Percentiles rank a stretch among this genome's conserved stretches.
phyloP scores from a whole-genome alignment of 2,329 filamentous ascomycete species.

The Amauroascus niger region DNA sequence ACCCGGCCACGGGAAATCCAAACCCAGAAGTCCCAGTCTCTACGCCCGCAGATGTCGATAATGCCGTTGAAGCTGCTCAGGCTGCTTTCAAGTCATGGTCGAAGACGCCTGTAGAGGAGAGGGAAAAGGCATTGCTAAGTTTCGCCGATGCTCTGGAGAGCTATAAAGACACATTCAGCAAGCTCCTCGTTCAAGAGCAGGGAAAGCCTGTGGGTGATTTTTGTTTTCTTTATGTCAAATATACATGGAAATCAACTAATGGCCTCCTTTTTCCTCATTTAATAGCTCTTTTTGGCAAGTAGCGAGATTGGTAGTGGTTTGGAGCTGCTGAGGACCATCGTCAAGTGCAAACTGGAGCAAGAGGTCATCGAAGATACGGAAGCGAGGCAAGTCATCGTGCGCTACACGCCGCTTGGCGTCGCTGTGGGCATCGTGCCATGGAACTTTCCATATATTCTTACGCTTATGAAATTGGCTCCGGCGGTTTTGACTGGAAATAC shows the following conservation, averaged over 20 bases:
- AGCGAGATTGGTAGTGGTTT: constrained; percentile 24
- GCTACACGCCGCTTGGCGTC: constrained; percentile 34
- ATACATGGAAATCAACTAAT: not conserved
- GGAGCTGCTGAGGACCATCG: constrained; percentile 17
- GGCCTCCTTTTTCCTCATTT: not conserved
- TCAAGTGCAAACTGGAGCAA: constrained; percentile 34
- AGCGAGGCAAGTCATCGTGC: constrained; percentile 26
- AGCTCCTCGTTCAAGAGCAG: constrained; percentile 36
- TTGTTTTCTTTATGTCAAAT: not conserved
- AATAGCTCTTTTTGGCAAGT: constrained; percentile 20
- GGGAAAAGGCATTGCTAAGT: constrained; percentile 25
- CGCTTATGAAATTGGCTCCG: constrained; percentile 43
- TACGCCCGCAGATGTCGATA: constrained; percentile 42
- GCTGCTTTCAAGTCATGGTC: constrained; percentile 43
- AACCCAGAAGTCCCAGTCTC: constrained; percentile 45
- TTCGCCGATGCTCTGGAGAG: constrained; percentile 30
- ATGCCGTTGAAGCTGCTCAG: constrained; percentile 41
- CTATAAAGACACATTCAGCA: constrained; percentile 29
- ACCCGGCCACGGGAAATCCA: constrained; percentile 43
- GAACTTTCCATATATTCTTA: constrained; percentile 43
- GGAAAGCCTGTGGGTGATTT: constrained; percentile 29
- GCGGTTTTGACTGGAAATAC: constrained; percentile 45
- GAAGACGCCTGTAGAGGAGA: constrained; percentile 27
- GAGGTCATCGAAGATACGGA: constrained; percentile 43
- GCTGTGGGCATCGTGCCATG: constrained; percentile 50